These are phyloP conservation scores for Tilletia setariae DNA, from an alignment of 1,284 basidiomycete species.

Conservation along the genomic window DNA sequence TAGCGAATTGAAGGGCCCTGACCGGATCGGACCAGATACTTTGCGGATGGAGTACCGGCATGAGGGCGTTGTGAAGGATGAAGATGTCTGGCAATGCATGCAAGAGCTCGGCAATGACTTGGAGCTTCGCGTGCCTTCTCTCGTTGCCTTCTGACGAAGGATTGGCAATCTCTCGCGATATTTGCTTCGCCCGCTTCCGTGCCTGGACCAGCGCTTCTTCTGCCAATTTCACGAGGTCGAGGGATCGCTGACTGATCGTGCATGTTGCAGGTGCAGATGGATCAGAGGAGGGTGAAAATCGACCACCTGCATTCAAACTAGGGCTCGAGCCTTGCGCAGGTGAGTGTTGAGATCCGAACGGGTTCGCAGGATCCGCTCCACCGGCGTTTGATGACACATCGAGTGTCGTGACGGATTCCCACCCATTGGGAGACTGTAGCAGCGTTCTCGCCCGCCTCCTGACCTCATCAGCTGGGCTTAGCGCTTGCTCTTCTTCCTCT, in stretches of 20 bases:
- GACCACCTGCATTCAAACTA: no score
- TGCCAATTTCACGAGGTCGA: slow-evolving; percentile 28
- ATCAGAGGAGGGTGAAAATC: no score
- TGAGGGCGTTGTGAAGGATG: slow-evolving; percentile 76
- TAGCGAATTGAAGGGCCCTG: slow-evolving; percentile 74
- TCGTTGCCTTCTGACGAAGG: not conserved
- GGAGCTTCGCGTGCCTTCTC: not conserved
- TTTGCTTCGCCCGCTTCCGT: slow-evolving; percentile 9
- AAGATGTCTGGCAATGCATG: slow-evolving; percentile 57
- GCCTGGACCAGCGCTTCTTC: slow-evolving; percentile 21
- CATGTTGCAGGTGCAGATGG: slow-evolving; percentile 17
- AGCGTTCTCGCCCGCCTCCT: not conserved
- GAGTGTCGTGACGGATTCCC: not conserved
- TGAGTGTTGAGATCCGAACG: no score
- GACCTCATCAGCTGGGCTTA: slow-evolving; percentile 1
- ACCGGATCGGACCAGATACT: slow-evolving; percentile 63
- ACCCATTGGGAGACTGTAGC: not conserved
- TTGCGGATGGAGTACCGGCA: slow-evolving; percentile 67
- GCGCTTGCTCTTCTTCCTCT: not conserved
- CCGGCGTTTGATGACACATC: not conserved
- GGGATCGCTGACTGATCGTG: slow-evolving; percentile 33
- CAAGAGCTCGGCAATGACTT: slow-evolving; percentile 43
- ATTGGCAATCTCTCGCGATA: slow-evolving; percentile 9
- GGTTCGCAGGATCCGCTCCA: no score
- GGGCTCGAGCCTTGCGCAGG: no score